Evolutionary conservation across 352 stramenopile species (phyloP).

Genomic region (Pythium rishiriense): DNA sequence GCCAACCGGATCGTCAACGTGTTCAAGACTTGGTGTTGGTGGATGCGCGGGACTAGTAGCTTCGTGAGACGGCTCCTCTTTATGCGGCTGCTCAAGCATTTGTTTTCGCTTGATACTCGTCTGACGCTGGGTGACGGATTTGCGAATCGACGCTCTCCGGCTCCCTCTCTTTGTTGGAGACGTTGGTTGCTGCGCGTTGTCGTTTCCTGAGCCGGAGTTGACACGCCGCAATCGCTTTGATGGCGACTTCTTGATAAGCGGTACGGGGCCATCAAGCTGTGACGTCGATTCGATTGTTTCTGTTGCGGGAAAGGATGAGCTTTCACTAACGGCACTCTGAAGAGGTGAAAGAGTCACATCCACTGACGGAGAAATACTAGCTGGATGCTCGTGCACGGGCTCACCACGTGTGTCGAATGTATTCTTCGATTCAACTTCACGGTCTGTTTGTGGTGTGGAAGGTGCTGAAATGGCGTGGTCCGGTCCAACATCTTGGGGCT

Average conservation of each 20-base stretch:
- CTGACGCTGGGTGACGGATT: slow-evolving; percentile 15
- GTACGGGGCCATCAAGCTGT: neutral
- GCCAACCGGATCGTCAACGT: neutral
- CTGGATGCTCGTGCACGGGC: neutral
- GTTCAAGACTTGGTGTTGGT: neutral
- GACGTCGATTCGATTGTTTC: neutral
- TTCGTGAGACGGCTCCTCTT: neutral
- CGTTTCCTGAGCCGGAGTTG: neutral
- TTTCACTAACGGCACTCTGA: neutral
- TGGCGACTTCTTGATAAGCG: neutral
- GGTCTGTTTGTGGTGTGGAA: too few species aligned
- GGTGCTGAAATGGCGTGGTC: too few species aligned
- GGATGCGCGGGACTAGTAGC: neutral
- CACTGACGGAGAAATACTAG: neutral
- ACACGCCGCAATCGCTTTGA: slow-evolving; percentile 13
- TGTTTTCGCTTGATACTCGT: slow-evolving; percentile 21
- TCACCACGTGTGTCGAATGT: too few species aligned
- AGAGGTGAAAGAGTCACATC: too few species aligned
- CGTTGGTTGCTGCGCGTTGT: neutral
- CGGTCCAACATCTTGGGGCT: too few species aligned
- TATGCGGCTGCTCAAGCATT: slow-evolving; percentile 1
- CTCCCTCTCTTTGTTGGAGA: slow-evolving; percentile 13
- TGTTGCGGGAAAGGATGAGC: neutral
- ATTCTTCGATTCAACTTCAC: too few species aligned
- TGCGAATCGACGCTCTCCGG: slow-evolving; percentile 17